Conservation (phyloP, 805 yeast genomes). For the Kluyveromyces aestuarii region DNA sequence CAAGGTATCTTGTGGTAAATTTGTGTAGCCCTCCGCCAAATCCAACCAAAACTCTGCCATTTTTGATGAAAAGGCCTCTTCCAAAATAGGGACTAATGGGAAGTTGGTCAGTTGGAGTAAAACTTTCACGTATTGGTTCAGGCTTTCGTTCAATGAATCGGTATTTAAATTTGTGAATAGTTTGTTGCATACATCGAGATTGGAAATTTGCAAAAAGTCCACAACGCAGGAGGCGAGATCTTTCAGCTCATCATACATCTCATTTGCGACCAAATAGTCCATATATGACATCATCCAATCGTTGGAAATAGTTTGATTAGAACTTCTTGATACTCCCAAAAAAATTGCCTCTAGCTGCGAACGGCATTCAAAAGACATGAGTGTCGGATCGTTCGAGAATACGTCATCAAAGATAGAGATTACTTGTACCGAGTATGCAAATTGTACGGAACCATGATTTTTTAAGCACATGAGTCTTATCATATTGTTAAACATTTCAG, state of each 20-base stretch:
- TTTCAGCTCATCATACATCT: constrained; percentile 23
- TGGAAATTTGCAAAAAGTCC: constrained; percentile 25
- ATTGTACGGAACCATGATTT: constrained; percentile 17
- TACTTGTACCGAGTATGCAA: constrained; percentile 18
- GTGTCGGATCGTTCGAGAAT: constrained; percentile 22
- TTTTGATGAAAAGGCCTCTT: constrained; percentile 47
- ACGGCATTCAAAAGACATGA: constrained; percentile 25
- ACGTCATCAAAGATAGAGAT: constrained; percentile 21
- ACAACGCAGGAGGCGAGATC: constrained; percentile 26
- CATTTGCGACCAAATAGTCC: constrained; percentile 25
- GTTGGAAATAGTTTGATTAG: constrained; percentile 14
- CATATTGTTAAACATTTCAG: constrained; percentile 21
- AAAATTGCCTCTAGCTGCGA: constrained; percentile 23
- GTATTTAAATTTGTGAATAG: constrained; percentile 18
- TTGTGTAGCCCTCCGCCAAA: constrained; percentile 43
- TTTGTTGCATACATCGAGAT: constrained; percentile 26
- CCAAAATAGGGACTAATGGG: constrained; percentile 48
- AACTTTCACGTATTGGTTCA: constrained; percentile 36
- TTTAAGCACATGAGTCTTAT: constrained; percentile 24
- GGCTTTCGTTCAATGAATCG: constrained; percentile 3
- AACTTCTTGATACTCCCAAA: constrained; percentile 20
- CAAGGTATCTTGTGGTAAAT: constrained; percentile 29
- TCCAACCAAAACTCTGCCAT: constrained; percentile 65
- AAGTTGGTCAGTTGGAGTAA: constrained; percentile 45
- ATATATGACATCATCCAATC: constrained; percentile 28